These are phyloP conservation scores for Sugiyamaella grinbergsii DNA, from an alignment of 1,139 yeast genomes.

Conservation along the genomic window DNA sequence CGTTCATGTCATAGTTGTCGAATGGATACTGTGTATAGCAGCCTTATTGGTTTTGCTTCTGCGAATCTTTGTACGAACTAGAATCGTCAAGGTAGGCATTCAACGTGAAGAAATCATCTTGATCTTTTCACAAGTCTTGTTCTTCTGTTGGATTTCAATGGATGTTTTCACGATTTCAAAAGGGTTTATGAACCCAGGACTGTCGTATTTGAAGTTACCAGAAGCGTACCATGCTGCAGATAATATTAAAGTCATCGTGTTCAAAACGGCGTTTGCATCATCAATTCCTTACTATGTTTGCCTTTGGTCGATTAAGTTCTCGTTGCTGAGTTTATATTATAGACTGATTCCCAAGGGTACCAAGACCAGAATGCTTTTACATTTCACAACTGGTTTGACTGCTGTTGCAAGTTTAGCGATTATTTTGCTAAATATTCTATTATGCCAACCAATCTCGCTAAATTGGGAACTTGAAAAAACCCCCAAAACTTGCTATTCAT, in stretches of 20 bases:
- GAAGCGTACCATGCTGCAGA: constrained; percentile 26
- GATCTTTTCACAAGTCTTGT: constrained; percentile 34
- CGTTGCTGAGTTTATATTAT: constrained; percentile 38
- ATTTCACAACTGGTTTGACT: constrained; percentile 29
- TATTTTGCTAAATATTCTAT: constrained; percentile 33
- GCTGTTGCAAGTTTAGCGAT: constrained; percentile 29
- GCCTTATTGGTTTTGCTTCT: constrained; percentile 29
- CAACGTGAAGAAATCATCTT: constrained; percentile 37
- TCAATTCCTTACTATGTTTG: constrained; percentile 38
- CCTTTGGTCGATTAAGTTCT: constrained; percentile 38
- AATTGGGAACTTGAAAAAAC: constrained; percentile 36
- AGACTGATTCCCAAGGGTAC: constrained; percentile 36
- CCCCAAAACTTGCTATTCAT: constrained; percentile 35
- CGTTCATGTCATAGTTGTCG: constrained; percentile 26
- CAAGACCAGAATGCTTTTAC: constrained; percentile 32
- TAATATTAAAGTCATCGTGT: constrained; percentile 27
- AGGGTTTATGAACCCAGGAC: constrained; percentile 37
- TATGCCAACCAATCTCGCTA: constrained; percentile 37
- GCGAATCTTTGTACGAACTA: constrained; percentile 34
- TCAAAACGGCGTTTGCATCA: constrained; percentile 38
- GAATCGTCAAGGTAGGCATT: constrained; percentile 34
- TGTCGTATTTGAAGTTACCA: constrained; percentile 32
- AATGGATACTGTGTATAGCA: constrained; percentile 35
- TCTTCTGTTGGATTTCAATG: constrained; percentile 37
- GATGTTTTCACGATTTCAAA: constrained; percentile 35